A percentile compares a stretch with the other conserved stretches of the same genome.
These are phyloP conservation scores for Endocarpon pusillum DNA, from an alignment of 495 filamentous ascomycete species.

Conservation along the genomic window DNA sequence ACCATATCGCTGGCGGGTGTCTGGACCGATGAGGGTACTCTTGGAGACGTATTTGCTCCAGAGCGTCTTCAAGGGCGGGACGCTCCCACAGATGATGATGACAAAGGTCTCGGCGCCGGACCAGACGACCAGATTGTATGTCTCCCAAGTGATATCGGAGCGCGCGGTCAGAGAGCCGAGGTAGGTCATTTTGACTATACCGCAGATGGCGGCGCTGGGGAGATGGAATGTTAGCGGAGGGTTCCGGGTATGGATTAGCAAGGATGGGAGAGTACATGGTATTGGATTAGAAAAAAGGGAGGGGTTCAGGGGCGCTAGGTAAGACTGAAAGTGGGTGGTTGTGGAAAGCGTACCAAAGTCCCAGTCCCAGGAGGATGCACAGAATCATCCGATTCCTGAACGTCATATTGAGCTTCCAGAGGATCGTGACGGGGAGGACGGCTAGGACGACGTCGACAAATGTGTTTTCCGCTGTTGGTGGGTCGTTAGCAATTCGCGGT, in stretches of 20 bases:
- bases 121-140: background rate
- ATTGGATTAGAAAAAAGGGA: too few relatives aligned
- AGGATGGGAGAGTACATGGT: too few relatives aligned
- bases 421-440: slow-evolving; percentile 23
- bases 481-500: slow-evolving; percentile 1
- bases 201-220: too few relatives aligned
- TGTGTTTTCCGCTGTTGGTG: slow-evolving; percentile 21
- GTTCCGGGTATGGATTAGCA: too few relatives aligned
- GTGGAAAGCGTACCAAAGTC: slow-evolving; percentile 17
- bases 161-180: background rate
- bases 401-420: slow-evolving; percentile 28
- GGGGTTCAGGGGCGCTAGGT: slow-evolving; percentile 6
- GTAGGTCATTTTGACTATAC: background rate
- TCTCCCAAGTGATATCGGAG: background rate
- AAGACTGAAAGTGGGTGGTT: background rate
- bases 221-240: too few relatives aligned
- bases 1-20: too few relatives aligned
- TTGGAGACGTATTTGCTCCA: too few relatives aligned
- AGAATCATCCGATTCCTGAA: slow-evolving; percentile 22
- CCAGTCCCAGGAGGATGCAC: slow-evolving; percentile 23
- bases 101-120: background rate
- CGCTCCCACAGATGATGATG: background rate
- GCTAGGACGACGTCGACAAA: slow-evolving; percentile 25
- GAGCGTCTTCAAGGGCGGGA: background rate
- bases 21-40: too few relatives aligned